These are phyloP conservation scores for Clavariopsis aquatica DNA, from an alignment of 495 filamentous ascomycete species.

Conservation along the genomic window DNA sequence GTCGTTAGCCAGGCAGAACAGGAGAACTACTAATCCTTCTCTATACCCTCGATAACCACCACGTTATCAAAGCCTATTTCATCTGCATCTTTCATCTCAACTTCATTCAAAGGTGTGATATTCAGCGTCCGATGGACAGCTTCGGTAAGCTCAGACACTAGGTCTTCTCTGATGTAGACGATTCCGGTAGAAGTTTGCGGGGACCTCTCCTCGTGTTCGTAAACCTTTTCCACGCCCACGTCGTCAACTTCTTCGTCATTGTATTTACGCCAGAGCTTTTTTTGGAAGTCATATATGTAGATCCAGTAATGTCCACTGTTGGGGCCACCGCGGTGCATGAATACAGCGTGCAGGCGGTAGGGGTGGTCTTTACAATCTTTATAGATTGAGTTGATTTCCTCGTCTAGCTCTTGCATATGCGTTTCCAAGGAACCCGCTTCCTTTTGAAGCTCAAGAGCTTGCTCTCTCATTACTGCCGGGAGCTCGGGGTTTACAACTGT, in stretches of 20 bases:
- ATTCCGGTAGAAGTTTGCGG: constrained; percentile 82
- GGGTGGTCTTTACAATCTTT: constrained; percentile 57
- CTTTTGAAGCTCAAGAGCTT: constrained; percentile 6
- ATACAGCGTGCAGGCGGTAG: constrained; percentile 88
- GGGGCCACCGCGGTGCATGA: constrained; percentile 75
- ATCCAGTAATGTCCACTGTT: constrained; percentile 93
- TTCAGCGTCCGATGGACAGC: constrained; percentile 55
- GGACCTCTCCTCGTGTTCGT: constrained; percentile 49
- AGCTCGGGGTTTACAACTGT: constrained; percentile 17
- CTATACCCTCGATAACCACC: constrained; percentile 20
- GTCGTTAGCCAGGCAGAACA: neutral
- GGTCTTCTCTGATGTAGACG: constrained; percentile 71
- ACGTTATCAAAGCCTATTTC: constrained; percentile 1
- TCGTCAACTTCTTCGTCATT: constrained; percentile 83
- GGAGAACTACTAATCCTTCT: constrained; percentile 1
- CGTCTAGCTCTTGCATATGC: constrained; percentile 53
- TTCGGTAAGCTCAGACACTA: constrained; percentile 63
- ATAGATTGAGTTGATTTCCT: constrained; percentile 65
- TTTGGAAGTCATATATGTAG: constrained; percentile 86
- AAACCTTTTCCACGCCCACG: constrained; percentile 63
- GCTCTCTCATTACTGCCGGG: neutral
- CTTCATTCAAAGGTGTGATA: neutral
- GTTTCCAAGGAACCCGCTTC: constrained; percentile 48
- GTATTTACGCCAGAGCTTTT: constrained; percentile 85
- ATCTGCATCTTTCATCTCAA: constrained; percentile 27